Evolutionary conservation across 805 yeast genomes (phyloP), one percentile per base, ranked within the genome.

Genomic region (Cyberlindnera galapagoensis): DNA sequence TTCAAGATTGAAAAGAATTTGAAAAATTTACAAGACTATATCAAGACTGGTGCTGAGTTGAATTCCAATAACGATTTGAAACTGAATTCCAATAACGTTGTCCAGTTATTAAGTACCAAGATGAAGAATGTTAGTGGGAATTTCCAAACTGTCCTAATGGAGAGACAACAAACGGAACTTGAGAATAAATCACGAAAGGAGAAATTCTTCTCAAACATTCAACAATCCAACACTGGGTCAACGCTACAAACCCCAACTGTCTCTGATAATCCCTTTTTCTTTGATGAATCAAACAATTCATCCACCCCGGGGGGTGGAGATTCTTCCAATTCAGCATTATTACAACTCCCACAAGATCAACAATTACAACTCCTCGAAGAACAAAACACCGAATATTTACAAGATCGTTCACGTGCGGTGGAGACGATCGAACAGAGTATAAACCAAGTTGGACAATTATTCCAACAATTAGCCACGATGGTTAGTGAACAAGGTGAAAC

Each of bases 351-450:
- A 1, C 95, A 86, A 51, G 82, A 90, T 23, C 95, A 87, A 48
- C 80, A 83, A 46, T 57, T 86, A 46, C 65, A 84, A 49, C 60
- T 88, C 56, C 67, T 87, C 49, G 97, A 90, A 49, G 95, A 88
- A 56, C 94, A 86, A 46, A 76, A 75, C 43, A 62, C 64, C 24
- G 68, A 68, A 34, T 92, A 92, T 52, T 62, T 88, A 35, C 90
- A 79, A 49, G 92, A 82, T 45, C 71, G 98, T 49, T 80, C 78
- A 47, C 57, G 78, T 28, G 98, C 98, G 0, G 96, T 92, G 31
- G 97, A 90, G 53, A 85, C 97, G 0, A 92, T 92, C 31, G 98
- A 92, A 55, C 72, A 86, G n/a, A 92, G 98, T 0, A 92, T 92
- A 40, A 90, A 90, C 51, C 97, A 92, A 57, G 95, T 92, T 30